Conservation (phyloP, 768 basidiomycete genomes). For the Tricholoma sp. region DNA sequence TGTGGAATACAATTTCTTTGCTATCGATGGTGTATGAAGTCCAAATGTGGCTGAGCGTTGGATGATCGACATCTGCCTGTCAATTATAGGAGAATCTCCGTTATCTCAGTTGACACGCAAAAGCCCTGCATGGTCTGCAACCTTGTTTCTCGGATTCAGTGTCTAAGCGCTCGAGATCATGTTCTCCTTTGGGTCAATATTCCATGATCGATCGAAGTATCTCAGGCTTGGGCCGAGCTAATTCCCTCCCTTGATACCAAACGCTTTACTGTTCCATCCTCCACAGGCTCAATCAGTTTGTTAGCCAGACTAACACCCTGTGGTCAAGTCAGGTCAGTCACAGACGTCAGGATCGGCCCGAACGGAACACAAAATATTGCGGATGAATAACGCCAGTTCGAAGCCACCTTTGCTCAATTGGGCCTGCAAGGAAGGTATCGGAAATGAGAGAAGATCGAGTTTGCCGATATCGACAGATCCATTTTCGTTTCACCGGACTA, state of each 20-base stretch:
- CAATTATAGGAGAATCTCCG: not conserved
- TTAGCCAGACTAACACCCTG: not conserved
- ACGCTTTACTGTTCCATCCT: not conserved
- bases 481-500: constrained; percentile 9
- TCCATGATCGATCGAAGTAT: not conserved
- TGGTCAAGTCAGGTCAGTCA: not conserved
- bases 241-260: not conserved
- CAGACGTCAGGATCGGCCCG: constrained; percentile 1
- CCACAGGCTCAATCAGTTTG: not conserved
- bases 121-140: not conserved
- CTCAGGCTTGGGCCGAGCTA: not conserved
- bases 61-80: constrained; percentile 10
- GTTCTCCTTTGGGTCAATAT: not conserved
- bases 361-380: constrained; percentile 11
- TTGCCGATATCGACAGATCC: constrained; percentile 16
- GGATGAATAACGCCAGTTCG: not conserved
- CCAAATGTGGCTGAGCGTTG: not conserved
- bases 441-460: constrained; percentile 22
- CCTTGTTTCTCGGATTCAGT: not conserved
- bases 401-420: constrained; percentile 8
- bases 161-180: not conserved
- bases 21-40: too few species aligned
- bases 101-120: not conserved
- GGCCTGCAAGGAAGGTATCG: constrained; percentile 14
- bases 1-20: not conserved